Evolutionary conservation across 345 rosid species (phyloP), one percentile per base, ranked within the genome.

Genomic region (Conringia planisiliqua): DNA sequence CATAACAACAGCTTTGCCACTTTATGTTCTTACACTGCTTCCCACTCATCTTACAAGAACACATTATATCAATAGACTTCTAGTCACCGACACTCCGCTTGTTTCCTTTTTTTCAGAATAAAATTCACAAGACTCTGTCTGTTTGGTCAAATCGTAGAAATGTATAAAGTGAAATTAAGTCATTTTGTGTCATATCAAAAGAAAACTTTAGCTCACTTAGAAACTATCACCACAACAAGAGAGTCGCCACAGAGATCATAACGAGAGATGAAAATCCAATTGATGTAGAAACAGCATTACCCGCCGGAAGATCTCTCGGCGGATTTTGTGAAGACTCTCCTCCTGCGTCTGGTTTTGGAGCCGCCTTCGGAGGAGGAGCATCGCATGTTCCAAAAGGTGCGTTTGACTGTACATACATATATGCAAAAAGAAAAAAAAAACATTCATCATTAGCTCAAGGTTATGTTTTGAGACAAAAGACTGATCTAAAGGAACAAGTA

Each of bases 351-450:
- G 96, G 97, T 16, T 88, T 89, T 33, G 99, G 99, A 2, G 99
- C 92, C 0, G 98, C 70, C 11, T 82, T 71, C 1, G 71, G 68
- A 6, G 99, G 96, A 57, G 83, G 97, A 66, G 82, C 83, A 68
- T 92, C 92, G 22, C 99, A 95, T 42, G 88, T 83, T 1, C 97
- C 99, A 24, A 79, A 85, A 20, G 87, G 82, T 24, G 91, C 92
- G 76, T 90, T 89, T 61, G 74, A 82, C 97, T 95, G 86, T 63
- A 4, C 64, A 74, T 38, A 63, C 8, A 35, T 17, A 33, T 6
- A 32, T 54, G n/a, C 14, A 33, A 46, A 6, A 30, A 30, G 8
- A n/a, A 4, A 30, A 30, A 7, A n/a, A 4, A 54, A 7, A 48
- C 42, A 42, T 54, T 62, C 8, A 42, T 51, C 58, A 51, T 40